Evolutionary conservation across 257 asterid genomes (phyloP), one percentile per base, ranked within the genome.

Genomic region (Solanum microdontum): DNA sequence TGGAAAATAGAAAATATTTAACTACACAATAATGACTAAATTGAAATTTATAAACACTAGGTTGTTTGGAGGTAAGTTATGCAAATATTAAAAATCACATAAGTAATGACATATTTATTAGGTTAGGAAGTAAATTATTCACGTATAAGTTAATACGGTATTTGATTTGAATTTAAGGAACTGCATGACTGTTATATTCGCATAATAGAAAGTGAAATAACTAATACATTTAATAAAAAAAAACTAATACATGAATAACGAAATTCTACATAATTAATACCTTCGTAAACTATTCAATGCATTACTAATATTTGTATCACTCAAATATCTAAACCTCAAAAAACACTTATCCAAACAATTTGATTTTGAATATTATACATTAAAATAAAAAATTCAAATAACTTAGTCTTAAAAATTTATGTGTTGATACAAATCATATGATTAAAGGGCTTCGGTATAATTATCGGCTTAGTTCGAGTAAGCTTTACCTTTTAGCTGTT

Each of bases 81-180:
- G 5, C 2, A 13, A 0, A 1, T 28, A 12, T 28, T 28, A 6
- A 68, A 26, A 6, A 3, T 2, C 0, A 1, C 3, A 64, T 24
- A 64, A 64, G 7, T 6, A 68, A 68, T 13, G 7, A 26, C 2
- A 26, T 12, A 3, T 68, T 68, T 68, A 32, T 14, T 68, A 68
- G 32, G 34, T 66, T 66, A 66, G 9, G 8, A 66, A 12, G 4
- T 3, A 68, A 3, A 32, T 68, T 13, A 12, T 28, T 68, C 1
- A 5, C 13, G 33, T 24, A 24, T 24, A n/a, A 64, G 1, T n/a
- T 24, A 64, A 60, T 60, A 23, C 28, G 1, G 2, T 24, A 5
- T 64, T 64, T 64, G 8, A 11, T 64, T 1, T 64, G 13, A 9
- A 64, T 9, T 62, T 10, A 4, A 62, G 30, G 2, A 62, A n/a